Conservation (phyloP, 148 eudicot species). For the Rhododendron molle region DNA sequence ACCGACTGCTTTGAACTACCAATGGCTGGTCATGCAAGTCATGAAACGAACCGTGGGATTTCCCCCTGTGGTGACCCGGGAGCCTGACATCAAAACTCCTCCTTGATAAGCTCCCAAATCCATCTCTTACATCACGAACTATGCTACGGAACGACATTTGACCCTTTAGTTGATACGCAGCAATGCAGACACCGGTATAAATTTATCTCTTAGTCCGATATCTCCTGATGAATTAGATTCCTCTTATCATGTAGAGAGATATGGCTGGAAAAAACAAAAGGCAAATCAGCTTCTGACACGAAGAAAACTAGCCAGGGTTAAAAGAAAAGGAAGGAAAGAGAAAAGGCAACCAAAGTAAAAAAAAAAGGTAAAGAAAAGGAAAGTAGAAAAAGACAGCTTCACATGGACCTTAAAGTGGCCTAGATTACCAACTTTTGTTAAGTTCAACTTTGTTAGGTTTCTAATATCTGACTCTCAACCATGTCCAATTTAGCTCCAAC, state of each 20-base stretch:
- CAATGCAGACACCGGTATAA: not conserved
- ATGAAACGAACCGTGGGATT: slow-evolving; percentile 44
- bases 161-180: not conserved
- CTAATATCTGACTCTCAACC: not conserved
- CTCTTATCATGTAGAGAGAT: slow-evolving; percentile 17
- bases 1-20: slow-evolving; percentile 41
- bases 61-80: slow-evolving; percentile 34
- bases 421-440: slow-evolving; percentile 9
- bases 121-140: slow-evolving; percentile 53
- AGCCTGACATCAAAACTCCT: slow-evolving; percentile 43
- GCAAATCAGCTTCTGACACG: slow-evolving; percentile 6
- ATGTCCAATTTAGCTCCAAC: slow-evolving; percentile 4
- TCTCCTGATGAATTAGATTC: slow-evolving; percentile 1
- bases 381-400: slow-evolving; percentile 22
- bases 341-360: not conserved
- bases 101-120: slow-evolving; percentile 52
- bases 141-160: slow-evolving; percentile 56
- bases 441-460: slow-evolving; percentile 3
- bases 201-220: not conserved
- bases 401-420: slow-evolving; percentile 21
- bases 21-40: slow-evolving; percentile 39
- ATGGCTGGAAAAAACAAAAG: slow-evolving; percentile 19
- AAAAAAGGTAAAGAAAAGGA: slow-evolving; percentile 11
- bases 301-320: not conserved
- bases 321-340: slow-evolving; percentile 2